Conservation (phyloP, 2,329 filamentous ascomycete species). For the Ascocoryne sarcoides region DNA sequence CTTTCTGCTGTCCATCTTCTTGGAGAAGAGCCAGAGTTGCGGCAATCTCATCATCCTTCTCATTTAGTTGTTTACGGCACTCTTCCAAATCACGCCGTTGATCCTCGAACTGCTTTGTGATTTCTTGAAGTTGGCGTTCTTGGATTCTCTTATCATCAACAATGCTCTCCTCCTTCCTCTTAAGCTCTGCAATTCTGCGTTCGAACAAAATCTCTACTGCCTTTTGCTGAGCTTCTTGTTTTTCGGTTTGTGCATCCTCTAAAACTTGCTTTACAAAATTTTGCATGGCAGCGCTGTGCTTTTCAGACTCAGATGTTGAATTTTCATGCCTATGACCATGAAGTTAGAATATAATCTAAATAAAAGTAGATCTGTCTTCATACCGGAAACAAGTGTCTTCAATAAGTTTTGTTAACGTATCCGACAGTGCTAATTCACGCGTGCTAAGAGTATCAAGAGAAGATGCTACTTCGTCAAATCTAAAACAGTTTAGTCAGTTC, state of each 20-base stretch:
- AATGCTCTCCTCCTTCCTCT: slow-evolving; percentile 15
- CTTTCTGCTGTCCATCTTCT: slow-evolving; percentile 16
- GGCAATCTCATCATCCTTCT: slow-evolving; percentile 18
- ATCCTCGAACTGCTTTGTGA: slow-evolving; percentile 11
- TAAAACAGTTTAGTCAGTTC: slow-evolving; percentile 12
- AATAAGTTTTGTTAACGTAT: slow-evolving; percentile 15
- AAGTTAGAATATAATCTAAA: slow-evolving; percentile 3
- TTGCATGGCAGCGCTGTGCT: slow-evolving; percentile 4
- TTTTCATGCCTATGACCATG: slow-evolving; percentile 12
- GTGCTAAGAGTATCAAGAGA: slow-evolving; percentile 10
- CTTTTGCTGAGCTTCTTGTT: slow-evolving; percentile 11
- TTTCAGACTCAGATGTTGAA: slow-evolving; percentile 7
- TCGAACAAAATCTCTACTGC: slow-evolving; percentile 14
- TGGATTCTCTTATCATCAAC: slow-evolving; percentile 6
- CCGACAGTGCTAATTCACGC: slow-evolving; percentile 9
- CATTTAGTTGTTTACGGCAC: slow-evolving; percentile 12
- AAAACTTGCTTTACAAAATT: slow-evolving; percentile 13
- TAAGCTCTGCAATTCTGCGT: slow-evolving; percentile 16
- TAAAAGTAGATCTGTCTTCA: not conserved
- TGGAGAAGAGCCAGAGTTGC: slow-evolving; percentile 8
- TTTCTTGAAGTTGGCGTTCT: slow-evolving; percentile 10
- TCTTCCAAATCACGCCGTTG: slow-evolving; percentile 11
- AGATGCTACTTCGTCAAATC: slow-evolving; percentile 16
- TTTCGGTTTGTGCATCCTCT: slow-evolving; percentile 17
- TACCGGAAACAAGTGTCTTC: slow-evolving; percentile 21